A percentile compares a stretch with the other conserved stretches of the same genome.
These are phyloP conservation scores for Pythium periplocum DNA, from an alignment of 352 stramenopile species.

Conservation along the genomic window DNA sequence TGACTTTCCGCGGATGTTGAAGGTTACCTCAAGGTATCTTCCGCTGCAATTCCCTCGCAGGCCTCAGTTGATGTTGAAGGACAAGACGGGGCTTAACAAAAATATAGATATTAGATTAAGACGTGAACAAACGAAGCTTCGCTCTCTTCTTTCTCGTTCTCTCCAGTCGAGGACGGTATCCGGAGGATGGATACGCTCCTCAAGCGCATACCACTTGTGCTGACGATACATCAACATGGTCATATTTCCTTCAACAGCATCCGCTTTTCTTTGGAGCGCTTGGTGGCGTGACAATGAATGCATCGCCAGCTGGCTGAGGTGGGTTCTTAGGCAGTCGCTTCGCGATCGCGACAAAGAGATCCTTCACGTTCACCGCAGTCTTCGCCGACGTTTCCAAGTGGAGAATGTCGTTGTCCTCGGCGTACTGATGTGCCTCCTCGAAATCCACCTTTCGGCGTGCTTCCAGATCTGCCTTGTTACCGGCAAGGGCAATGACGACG, in stretches of 20 bases:
- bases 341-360: slow-evolving; percentile 98
- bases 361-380: slow-evolving; percentile 98
- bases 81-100: slow-evolving; percentile 1
- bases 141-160: neutral
- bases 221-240: too few species aligned
- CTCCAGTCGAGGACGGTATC: too few species aligned
- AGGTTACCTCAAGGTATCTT: too few species aligned
- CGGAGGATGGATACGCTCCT: too few species aligned
- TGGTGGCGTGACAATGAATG: slow-evolving; percentile 77
- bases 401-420: slow-evolving; percentile 98
- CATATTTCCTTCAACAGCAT: slow-evolving; percentile 55
- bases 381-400: slow-evolving; percentile 99
- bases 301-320: slow-evolving; percentile 73
- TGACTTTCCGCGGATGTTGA: too few species aligned
- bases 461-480: slow-evolving; percentile 99
- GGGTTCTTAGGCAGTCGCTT: slow-evolving; percentile 83
- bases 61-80: too few species aligned
- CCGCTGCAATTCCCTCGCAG: too few species aligned
- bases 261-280: slow-evolving; percentile 75
- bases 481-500: slow-evolving; percentile 94
- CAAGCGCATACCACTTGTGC: too few species aligned
- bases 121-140: neutral
- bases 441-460: slow-evolving; percentile 95
- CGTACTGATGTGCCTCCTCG: slow-evolving; percentile 97
- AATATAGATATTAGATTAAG: slow-evolving; percentile 7